Base-by-base conservation (phyloP, 2,329 filamentous ascomycete species). In the Tolypocladium pustulatum region DNA sequence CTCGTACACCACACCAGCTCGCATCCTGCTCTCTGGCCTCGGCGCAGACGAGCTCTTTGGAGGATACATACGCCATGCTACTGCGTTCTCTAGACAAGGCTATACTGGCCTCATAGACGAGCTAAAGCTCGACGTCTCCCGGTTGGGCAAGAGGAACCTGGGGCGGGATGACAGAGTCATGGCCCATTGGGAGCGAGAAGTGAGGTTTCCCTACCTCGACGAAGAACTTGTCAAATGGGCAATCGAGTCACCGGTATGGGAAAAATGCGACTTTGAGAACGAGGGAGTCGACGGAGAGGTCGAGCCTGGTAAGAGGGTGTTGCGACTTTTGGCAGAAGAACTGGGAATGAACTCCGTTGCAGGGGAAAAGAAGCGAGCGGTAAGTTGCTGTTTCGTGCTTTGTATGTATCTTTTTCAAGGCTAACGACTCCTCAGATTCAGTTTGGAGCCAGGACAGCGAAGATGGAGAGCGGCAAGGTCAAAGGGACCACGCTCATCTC, bases 11-110 rank as follows among this genome's bases (percentile, higher is more conserved):
- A 91, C 90, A 0, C 77, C 85, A 0, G 90, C 92, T 1, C 85
- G 91, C 37, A 90, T 97, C 0, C 81, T 99, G 1, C 78, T 99
- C 0, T 97, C 94, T 0, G 95, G 94, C 0, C 82, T 99, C 1
- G 94, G 95, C 1, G 95, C 95, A 1, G 94, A 99, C 68, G 94
- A 99, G 73, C 82, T 99, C 1, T 97, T 99, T 69, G 94, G 90
- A 20, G 94, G 94, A 9, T 99, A 99, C 70, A 86, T 85, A 12
- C 85, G 95, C 9, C 94, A 99, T 67, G 82, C 84, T 2, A 84
- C 85, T 4, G 91, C 92, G 0, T 97, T 89, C 68, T 76, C 79
- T 8, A 82, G 87, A 9, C 74, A 76, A 22, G 88, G 90, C 0
- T 91, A 90, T 64, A 61, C 74, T 0, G 90, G 87, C 0, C 81